phyloP scores from a whole-genome alignment of 331 rosid species.

The Acacia pycnantha region DNA sequence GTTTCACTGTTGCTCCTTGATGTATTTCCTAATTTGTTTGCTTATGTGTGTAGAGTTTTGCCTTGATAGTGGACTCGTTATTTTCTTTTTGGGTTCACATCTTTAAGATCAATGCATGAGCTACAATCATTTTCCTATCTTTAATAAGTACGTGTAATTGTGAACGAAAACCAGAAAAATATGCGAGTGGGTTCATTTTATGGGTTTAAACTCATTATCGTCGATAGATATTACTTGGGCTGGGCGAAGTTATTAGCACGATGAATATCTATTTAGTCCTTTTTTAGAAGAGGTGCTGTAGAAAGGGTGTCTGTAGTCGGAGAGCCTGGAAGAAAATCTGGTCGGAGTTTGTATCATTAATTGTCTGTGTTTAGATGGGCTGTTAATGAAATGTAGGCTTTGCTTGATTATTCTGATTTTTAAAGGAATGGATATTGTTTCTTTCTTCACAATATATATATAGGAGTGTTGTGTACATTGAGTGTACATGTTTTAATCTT shows the following conservation, averaged over 20 bases:
- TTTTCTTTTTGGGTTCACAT: not conserved
- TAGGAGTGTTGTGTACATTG: not conserved
- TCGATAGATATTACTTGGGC: not conserved
- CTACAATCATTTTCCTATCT: not conserved
- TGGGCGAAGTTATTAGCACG: not conserved
- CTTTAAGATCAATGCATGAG: not conserved
- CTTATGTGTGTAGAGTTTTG: too few relatives aligned
- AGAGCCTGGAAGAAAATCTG: slow-evolving; percentile 11
- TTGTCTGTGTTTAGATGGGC: slow-evolving; percentile 12
- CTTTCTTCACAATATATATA: not conserved
- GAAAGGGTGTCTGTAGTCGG: not conserved
- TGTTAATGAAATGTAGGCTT: not conserved
- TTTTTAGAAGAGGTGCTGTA: not conserved
- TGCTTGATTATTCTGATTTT: slow-evolving; percentile 10
- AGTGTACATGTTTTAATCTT: slow-evolving; percentile 12
- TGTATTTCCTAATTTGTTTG: not conserved
- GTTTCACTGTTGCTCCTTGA: not conserved
- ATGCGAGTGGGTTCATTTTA: not conserved
- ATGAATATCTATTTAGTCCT: slow-evolving; percentile 3
- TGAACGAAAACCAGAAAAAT: not conserved
- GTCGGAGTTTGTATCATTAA: slow-evolving; percentile 1
- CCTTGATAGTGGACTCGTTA: not conserved
- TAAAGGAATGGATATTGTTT: not conserved
- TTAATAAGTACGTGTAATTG: not conserved
- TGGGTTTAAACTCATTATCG: not conserved